Base-by-base conservation (phyloP, 805 yeast genomes). In the Wickerhamiella kurtzmanii region DNA sequence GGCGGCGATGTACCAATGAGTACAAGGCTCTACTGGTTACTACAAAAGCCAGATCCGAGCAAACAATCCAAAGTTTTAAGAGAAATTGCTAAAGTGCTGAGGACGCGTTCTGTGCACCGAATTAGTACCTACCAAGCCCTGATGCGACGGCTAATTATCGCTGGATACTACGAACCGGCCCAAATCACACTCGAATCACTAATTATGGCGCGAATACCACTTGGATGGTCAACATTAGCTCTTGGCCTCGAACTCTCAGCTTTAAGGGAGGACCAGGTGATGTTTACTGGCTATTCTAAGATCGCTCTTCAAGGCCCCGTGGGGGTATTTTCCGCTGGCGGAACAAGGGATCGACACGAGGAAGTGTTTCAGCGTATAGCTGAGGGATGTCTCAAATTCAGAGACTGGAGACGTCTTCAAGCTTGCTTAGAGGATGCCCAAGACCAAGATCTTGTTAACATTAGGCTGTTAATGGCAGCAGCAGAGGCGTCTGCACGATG, bases 171-270 rank as follows among this genome's bases (percentile, higher is more conserved):
- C 2, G 43, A 47, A 38, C 59, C 61, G 2, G 64, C 64, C 2
- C 54, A 50, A 40, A 41, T 50, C 16, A 50, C 57, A 9, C 44
- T 61, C 44, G 59, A 61, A 44, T 54, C 60, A 18, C 48, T 61
- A 38, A 35, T 57, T 19, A 43, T 53, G 49, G 42, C 51, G 38
- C 56, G 50, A 17, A 46, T 50, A 15, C 48, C 51, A 1, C 46
- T 56, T 19, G 48, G 41, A 19, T 28, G 43, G 5, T 48, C 48
- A 17, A 53, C 56, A 1, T 44, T 48, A 44, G 37, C 50, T 3
- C 4, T 47, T 15, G 56, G 50, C 4, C 22, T 54, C 41, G 44
- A 46, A 16, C 41, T 54, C 41, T 48, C 55, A 1, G 45, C 41
- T 8, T 19, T 43, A 9, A 46, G 47, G 20, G 49, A 50, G 4